phyloP scores from a whole-genome alignment of 2,329 filamentous ascomycete species.

The Talaromyces sp. region DNA sequence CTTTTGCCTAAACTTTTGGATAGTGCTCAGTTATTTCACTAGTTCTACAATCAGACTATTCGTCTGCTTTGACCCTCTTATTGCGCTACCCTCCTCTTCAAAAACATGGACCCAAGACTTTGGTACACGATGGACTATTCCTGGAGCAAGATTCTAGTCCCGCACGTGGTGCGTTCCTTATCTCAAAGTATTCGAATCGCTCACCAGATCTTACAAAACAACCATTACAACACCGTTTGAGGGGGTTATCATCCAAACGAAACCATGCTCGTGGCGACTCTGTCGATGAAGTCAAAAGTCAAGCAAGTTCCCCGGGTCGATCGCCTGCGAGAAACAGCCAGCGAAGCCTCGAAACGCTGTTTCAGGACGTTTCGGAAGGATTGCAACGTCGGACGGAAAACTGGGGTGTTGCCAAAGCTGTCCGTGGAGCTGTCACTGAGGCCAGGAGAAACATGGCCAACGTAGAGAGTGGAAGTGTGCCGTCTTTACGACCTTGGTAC shows the following conservation, averaged over 20 bases:
- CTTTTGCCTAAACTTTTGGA: background rate
- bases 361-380: slow-evolving; percentile 45
- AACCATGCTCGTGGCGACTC: slow-evolving; percentile 24
- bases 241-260: slow-evolving; percentile 1
- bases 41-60: slow-evolving; percentile 87
- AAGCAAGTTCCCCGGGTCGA: slow-evolving; percentile 26
- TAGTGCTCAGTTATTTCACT: background rate
- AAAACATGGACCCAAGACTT: slow-evolving; percentile 64
- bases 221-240: slow-evolving; percentile 13
- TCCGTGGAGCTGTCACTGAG: slow-evolving; percentile 44
- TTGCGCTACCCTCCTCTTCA: slow-evolving; percentile 73
- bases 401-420: slow-evolving; percentile 45
- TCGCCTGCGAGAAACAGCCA: slow-evolving; percentile 34
- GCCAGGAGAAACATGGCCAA: slow-evolving; percentile 43
- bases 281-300: slow-evolving; percentile 22
- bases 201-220: slow-evolving; percentile 30
- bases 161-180: slow-evolving; percentile 39
- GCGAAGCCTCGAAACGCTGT: slow-evolving; percentile 40
- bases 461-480: slow-evolving; percentile 26
- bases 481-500: slow-evolving; percentile 17
- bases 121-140: slow-evolving; percentile 76
- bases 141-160: slow-evolving; percentile 39
- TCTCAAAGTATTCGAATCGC: slow-evolving; percentile 43
- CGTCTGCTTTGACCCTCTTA: slow-evolving; percentile 72
- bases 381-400: slow-evolving; percentile 44